phyloP scores from a whole-genome alignment of 345 rosid genomes.

The Dipteronia dyeriana region DNA sequence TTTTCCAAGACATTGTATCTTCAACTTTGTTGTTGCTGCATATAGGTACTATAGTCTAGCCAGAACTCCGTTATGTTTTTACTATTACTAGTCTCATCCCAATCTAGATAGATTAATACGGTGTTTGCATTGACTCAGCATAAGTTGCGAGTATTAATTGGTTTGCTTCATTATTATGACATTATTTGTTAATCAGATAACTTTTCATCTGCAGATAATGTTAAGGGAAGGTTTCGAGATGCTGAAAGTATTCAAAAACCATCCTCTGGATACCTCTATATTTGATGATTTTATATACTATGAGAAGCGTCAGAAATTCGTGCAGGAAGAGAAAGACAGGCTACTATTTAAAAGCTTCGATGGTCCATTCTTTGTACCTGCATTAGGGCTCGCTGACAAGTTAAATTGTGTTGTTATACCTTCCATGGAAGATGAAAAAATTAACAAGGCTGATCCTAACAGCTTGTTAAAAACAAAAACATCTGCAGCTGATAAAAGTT shows the following conservation, averaged over 20 bases:
- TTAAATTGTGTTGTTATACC: constrained; percentile 21
- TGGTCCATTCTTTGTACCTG: constrained; percentile 39
- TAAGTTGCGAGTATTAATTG: background rate
- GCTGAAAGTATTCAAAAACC: constrained; percentile 70
- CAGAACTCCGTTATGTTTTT: background rate
- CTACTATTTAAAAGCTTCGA: constrained; percentile 42
- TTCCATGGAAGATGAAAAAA: constrained; percentile 29
- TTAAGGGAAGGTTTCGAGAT: constrained; percentile 76
- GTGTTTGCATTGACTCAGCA: background rate
- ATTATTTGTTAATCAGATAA: background rate
- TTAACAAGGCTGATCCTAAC: constrained; percentile 17
- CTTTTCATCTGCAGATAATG: constrained; percentile 56
- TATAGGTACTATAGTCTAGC: background rate
- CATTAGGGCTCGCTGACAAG: constrained; percentile 47
- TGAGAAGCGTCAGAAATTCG: constrained; percentile 76
- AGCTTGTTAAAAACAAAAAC: constrained; percentile 24
- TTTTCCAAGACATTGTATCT: background rate
- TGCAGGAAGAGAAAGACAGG: constrained; percentile 79
- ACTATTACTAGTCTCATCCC: background rate
- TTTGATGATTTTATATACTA: constrained; percentile 85
- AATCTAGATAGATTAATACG: background rate
- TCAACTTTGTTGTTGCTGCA: background rate
- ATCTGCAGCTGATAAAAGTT: constrained; percentile 18
- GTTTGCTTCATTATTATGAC: background rate
- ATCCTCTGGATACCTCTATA: constrained; percentile 59